Conservation (phyloP, 345 rosid species). For the Camelina neglecta region DNA sequence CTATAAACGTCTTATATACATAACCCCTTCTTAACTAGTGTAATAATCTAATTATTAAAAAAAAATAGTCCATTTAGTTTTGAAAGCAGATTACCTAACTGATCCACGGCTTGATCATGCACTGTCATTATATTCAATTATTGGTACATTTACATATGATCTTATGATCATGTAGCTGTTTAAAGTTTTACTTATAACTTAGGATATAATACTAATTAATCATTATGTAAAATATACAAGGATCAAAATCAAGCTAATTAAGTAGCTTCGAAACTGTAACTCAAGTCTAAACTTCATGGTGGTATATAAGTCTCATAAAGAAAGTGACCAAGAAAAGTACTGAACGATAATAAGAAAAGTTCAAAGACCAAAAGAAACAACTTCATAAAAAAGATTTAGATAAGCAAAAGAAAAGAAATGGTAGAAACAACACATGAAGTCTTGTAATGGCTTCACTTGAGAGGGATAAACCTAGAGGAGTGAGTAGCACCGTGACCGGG, state of each 20-base stretch:
- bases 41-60: background rate
- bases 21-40: background rate
- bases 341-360: background rate
- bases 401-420: background rate
- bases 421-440: background rate
- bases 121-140: background rate
- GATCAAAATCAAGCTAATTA: background rate
- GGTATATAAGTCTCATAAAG: background rate
- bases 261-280: background rate
- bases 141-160: background rate
- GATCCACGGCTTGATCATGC: background rate
- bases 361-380: background rate
- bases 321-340: background rate
- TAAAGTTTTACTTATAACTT: background rate
- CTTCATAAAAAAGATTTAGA: background rate
- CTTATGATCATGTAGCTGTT: background rate
- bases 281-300: background rate
- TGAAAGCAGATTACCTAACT: background rate
- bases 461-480: slow-evolving; percentile 83
- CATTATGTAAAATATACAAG: background rate
- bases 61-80: background rate
- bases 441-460: slow-evolving; percentile 50
- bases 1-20: background rate
- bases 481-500: slow-evolving; percentile 82
- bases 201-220: background rate